Percentiles rank a stretch among this genome's conserved stretches.
Evolutionary conservation across 2,329 filamentous ascomycete genomes (phyloP).

Genomic region (Monilinia laxa): DNA sequence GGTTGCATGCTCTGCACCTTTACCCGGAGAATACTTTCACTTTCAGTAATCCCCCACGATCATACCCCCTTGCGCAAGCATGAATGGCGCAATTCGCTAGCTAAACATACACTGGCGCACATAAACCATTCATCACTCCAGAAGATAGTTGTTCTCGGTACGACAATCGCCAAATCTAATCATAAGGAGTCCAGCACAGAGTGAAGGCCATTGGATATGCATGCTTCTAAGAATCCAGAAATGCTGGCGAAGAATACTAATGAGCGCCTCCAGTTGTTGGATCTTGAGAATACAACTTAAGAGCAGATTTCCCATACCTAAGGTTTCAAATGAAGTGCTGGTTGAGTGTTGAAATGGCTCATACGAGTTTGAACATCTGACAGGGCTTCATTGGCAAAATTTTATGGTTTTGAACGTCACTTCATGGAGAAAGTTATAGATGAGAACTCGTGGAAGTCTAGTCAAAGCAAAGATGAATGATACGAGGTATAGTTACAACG

Average conservation of each 20-base stretch:
- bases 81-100: neutral
- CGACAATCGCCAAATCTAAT: neutral
- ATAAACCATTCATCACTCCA: neutral
- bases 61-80: neutral
- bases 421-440: neutral
- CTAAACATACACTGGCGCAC: neutral
- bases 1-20: neutral
- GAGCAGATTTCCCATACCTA: slow-evolving; percentile 1
- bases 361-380: neutral
- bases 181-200: neutral
- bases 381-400: neutral
- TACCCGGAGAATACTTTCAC: neutral
- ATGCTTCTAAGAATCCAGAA: neutral
- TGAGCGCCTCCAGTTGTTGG: neutral
- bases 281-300: neutral
- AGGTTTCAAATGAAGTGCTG: neutral
- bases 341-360: neutral
- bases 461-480: too few species aligned
- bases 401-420: neutral
- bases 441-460: neutral
- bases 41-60: neutral
- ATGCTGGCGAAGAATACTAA: neutral
- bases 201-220: neutral
- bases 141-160: neutral
- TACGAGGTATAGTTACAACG: neutral